Conservation (phyloP, 352 stramenopile genomes). For the Pythium sukuiense region DNA sequence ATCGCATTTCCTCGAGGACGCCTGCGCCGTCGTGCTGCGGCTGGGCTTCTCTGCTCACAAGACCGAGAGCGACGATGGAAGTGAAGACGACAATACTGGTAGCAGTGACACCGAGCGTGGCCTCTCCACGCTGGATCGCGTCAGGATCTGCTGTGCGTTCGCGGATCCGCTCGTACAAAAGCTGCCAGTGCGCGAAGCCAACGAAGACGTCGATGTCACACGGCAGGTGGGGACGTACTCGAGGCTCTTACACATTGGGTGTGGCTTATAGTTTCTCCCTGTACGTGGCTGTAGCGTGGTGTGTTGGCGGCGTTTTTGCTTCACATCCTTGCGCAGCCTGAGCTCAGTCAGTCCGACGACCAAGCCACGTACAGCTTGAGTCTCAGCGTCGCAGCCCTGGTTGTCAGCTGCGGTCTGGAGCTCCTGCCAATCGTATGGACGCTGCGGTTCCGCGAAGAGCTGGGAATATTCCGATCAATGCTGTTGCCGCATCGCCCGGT, state of each 20-base stretch:
- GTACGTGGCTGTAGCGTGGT: slow-evolving; percentile 15
- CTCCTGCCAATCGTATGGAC: slow-evolving; percentile 45
- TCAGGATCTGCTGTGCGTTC: slow-evolving; percentile 29
- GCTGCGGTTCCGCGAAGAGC: slow-evolving; percentile 57
- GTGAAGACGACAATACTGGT: slow-evolving; percentile 7
- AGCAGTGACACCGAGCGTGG: background rate
- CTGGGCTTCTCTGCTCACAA: slow-evolving; percentile 11
- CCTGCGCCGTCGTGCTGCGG: slow-evolving; percentile 49
- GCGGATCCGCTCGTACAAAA: slow-evolving; percentile 22
- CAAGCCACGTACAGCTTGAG: background rate
- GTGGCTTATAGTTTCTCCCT: background rate
- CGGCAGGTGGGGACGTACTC: slow-evolving; percentile 18
- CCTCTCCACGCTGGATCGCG: slow-evolving; percentile 7
- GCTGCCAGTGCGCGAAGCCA: background rate
- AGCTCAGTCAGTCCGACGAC: background rate
- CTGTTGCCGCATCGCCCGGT: slow-evolving; percentile 19
- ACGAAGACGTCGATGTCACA: slow-evolving; percentile 15
- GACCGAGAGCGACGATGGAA: slow-evolving; percentile 12
- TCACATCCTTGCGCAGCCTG: slow-evolving; percentile 14
- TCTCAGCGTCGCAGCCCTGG: slow-evolving; percentile 27
- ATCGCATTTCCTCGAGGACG: slow-evolving; percentile 69
- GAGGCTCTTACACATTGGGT: too few species aligned
- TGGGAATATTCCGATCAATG: slow-evolving; percentile 41
- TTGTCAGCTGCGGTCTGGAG: slow-evolving; percentile 38
- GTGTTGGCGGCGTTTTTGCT: slow-evolving; percentile 30